Base-by-base conservation (phyloP, 192 early-diverging fungal species). In the Coemansia sp. region DNA sequence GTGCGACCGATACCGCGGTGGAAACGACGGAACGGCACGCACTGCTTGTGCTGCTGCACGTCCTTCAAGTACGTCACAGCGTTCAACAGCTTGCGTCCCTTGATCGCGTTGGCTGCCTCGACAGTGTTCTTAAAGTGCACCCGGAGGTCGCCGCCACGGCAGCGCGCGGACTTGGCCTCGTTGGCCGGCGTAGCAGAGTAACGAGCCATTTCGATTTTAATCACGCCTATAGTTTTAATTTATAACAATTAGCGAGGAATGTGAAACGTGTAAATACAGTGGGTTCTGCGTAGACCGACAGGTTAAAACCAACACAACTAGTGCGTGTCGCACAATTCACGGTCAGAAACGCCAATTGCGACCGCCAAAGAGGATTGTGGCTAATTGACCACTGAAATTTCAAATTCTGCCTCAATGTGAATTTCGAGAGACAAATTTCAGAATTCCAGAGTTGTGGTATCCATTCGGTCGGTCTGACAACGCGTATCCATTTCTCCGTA, bases 101-200 rank as follows among this genome's bases (percentile, higher is more conserved):
- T 86, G 84, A 98, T 90, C 77, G 93, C 91, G 74, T 85, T 87
- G 75, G 95, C 95, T 62, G 92, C 86, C 85, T 98, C 96, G 70
- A 92, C 94, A 49, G 96, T 96, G 90, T 98, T 98, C 89, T 98
- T 96, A 89, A 95, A 97, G 84, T 86, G 86, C 82, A 90, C 91
- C 81, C 93, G 92, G 71, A 98, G 89, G 91, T 96, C 94, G 54
- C 88, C 88, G 69, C 93, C 94, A 62, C 91, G 89, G 75, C 93
- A 86, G 87, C 92, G 89, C 74, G 91, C 91, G 83, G 88, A 85
- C 87, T 92, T 92, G 67, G 84, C 75, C 80, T 84, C 81, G 86
- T 90, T 90, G 82, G 85, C 88, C 59, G 89, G 88, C 79, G 88
- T 87, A 77, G 88, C 89, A 83, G 89, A 84, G 89, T 92, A 92